These are phyloP conservation scores for Trapa bicornis DNA, from an alignment of 345 rosid species.

Conservation along the genomic window DNA sequence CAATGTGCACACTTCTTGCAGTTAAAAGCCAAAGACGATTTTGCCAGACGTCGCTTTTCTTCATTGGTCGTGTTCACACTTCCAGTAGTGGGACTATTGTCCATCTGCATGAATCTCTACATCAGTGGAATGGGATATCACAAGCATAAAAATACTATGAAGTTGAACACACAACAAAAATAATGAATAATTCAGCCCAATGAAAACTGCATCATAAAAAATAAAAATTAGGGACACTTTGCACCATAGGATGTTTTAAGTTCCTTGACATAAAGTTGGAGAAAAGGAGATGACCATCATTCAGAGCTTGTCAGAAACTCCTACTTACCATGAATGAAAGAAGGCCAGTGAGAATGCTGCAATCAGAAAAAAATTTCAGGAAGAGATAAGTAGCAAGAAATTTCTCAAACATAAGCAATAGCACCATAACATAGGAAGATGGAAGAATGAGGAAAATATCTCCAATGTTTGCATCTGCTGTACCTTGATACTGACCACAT, in stretches of 20 bases:
- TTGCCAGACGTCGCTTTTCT: constrained; percentile 84
- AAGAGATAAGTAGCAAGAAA: neutral
- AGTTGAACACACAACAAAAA: neutral
- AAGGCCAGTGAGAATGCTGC: constrained; percentile 98
- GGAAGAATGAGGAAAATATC: constrained; percentile 3
- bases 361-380: constrained; percentile 7
- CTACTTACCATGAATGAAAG: constrained; percentile 90
- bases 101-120: constrained; percentile 44
- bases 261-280: too few species aligned
- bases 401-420: neutral
- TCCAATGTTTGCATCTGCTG: constrained; percentile 4
- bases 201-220: neutral
- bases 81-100: constrained; percentile 93
- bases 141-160: neutral
- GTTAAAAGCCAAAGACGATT: constrained; percentile 82
- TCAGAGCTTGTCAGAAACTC: neutral
- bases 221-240: too few species aligned
- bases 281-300: too few species aligned
- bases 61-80: constrained; percentile 65
- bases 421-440: neutral
- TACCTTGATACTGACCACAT: constrained; percentile 99
- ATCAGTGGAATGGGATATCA: neutral
- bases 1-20: constrained; percentile 67
- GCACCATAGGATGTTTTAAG: too few species aligned
- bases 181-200: neutral